Evolutionary conservation across 1,284 basidiomycete species (phyloP).

Genomic region (Rhodotorula glutinis): DNA sequence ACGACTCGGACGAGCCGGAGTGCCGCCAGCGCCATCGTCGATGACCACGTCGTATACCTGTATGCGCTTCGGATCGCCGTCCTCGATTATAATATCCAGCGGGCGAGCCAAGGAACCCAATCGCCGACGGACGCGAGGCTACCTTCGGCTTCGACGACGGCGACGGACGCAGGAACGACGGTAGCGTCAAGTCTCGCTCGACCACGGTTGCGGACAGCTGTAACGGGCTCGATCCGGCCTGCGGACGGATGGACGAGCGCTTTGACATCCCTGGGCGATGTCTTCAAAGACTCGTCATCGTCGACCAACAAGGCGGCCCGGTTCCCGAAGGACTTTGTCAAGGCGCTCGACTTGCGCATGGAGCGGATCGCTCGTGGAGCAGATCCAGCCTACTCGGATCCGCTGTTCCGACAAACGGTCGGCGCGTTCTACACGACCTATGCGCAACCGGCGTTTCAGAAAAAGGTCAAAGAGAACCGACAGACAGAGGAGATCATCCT

Average conservation of each 20-base stretch:
- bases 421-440: constrained; percentile 74
- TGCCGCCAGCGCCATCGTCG: constrained; percentile 5
- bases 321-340: constrained; percentile 87
- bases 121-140: not conserved
- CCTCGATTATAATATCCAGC: constrained; percentile 25
- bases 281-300: constrained; percentile 53
- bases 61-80: constrained; percentile 38
- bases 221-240: constrained; percentile 21
- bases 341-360: constrained; percentile 77
- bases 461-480: constrained; percentile 89
- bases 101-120: not conserved
- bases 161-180: constrained; percentile 20
- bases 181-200: constrained; percentile 15
- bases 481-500: constrained; percentile 97
- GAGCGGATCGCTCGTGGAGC: constrained; percentile 88
- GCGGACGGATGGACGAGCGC: constrained; percentile 42
- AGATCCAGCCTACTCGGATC: constrained; percentile 77
- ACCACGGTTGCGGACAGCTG: constrained; percentile 2
- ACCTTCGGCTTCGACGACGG: not conserved
- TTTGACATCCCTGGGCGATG: constrained; percentile 70
- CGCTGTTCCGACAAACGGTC: constrained; percentile 78
- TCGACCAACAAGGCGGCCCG: constrained; percentile 63
- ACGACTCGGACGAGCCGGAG: constrained; percentile 24
- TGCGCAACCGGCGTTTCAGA: constrained; percentile 74
- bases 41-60: constrained; percentile 39